Evolutionary conservation across 2,329 filamentous ascomycete species (phyloP).

Genomic region (Furcasterigmium furcatum): DNA sequence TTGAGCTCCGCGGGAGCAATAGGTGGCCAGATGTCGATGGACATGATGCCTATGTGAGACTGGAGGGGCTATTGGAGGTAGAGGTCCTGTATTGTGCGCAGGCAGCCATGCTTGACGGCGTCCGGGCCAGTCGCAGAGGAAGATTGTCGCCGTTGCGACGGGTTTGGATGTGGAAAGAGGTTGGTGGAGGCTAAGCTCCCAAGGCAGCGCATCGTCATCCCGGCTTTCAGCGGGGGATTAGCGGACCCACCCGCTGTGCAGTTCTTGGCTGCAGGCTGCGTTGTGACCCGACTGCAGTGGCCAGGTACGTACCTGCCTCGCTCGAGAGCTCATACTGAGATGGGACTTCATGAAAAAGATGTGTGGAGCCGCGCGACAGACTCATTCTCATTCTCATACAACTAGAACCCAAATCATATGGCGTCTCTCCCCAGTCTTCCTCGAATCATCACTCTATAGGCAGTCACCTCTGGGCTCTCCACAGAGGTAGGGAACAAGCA

Average conservation of each 20-base stretch:
- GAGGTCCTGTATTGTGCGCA: conserved; percentile 8
- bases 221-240: not conserved
- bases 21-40: conserved; percentile 56
- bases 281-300: no score
- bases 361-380: no score
- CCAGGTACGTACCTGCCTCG: no score
- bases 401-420: no score
- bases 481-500: no score
- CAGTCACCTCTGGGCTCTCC: no score
- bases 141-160: conserved; percentile 2
- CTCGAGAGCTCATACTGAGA: no score
- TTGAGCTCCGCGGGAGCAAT: conserved; percentile 47
- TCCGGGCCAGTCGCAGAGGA: not conserved
- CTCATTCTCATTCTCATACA: no score
- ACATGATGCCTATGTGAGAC: conserved; percentile 36
- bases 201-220: conserved; percentile 1
- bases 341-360: no score
- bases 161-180: not conserved
- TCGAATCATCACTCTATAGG: no score
- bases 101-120: conserved; percentile 19
- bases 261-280: not conserved
- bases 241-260: not conserved
- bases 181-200: not conserved
- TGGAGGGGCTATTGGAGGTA: conserved; percentile 1
- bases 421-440: no score